Percentiles rank a stretch among this genome's conserved stretches.
phyloP scores from a whole-genome alignment of 1,139 yeast genomes.

The Kodamaea alishanica region DNA sequence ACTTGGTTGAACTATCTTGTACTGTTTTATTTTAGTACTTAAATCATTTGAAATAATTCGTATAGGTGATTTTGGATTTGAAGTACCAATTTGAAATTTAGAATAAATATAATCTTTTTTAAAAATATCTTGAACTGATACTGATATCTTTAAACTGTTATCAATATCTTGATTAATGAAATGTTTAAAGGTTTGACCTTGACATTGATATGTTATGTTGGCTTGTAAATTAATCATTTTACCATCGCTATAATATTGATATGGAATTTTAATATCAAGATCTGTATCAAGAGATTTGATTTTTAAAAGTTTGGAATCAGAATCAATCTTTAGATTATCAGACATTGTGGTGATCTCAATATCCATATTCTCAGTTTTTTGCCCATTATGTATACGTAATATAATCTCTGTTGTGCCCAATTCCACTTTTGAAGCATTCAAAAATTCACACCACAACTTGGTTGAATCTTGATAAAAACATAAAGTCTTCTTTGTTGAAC shows the following conservation, averaged over 20 bases:
- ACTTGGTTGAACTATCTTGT: conserved; percentile 26
- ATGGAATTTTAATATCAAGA: conserved; percentile 21
- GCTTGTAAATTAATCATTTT: conserved; percentile 29
- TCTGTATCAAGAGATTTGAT: conserved; percentile 19
- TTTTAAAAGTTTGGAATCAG: conserved; percentile 1
- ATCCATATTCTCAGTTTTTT: conserved; percentile 13
- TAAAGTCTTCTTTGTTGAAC: conserved; percentile 1
- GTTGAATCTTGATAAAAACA: conserved; percentile 17
- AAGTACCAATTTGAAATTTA: conserved; percentile 64
- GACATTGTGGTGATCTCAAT: conserved; percentile 17
- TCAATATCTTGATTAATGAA: conserved; percentile 36
- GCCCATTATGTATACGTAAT: conserved; percentile 22
- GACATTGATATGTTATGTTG: conserved; percentile 26
- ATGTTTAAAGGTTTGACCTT: conserved; percentile 22
- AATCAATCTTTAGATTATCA: conserved; percentile 16
- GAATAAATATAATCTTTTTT: conserved; percentile 54
- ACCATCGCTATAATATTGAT: conserved; percentile 23
- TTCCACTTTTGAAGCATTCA: conserved; percentile 15
- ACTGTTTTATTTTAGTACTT: conserved; percentile 32
- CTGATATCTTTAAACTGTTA: conserved; percentile 55
- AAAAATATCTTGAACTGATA: conserved; percentile 75
- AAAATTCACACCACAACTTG: conserved; percentile 24
- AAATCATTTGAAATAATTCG: conserved; percentile 47
- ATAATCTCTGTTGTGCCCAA: conserved; percentile 22
- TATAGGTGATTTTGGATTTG: conserved; percentile 51